Evolutionary conservation across 495 filamentous ascomycete species (phyloP).

Genomic region (Penicillium canescens): DNA sequence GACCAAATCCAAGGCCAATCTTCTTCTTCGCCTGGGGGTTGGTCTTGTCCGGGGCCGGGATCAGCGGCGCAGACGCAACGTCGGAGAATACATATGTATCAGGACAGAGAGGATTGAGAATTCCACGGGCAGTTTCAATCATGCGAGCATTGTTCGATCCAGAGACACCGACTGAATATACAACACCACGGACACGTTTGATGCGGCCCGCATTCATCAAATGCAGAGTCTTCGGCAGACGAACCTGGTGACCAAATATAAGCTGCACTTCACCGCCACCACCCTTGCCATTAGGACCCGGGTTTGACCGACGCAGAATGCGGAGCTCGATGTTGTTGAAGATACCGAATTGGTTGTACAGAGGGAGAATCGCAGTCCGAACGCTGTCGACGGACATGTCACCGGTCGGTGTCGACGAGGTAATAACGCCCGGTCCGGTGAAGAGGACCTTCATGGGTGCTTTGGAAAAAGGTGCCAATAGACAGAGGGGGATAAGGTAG

Average conservation of each 20-base stretch:
- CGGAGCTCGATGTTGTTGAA: constrained; percentile 83
- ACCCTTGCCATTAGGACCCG: constrained; percentile 68
- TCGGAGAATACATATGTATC: constrained; percentile 88
- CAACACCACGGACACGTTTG: constrained; percentile 87
- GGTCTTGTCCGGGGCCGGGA: constrained; percentile 60
- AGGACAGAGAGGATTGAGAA: constrained; percentile 79
- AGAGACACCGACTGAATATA: constrained; percentile 85
- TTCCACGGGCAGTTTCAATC: constrained; percentile 85
- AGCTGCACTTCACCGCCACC: constrained; percentile 92
- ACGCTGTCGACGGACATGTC: constrained; percentile 92
- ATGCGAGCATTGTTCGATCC: constrained; percentile 91
- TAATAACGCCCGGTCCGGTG: constrained; percentile 91
- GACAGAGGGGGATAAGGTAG: constrained; percentile 84
- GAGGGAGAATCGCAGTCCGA: constrained; percentile 86
- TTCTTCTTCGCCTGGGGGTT: constrained; percentile 64
- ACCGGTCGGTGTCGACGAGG: constrained; percentile 72
- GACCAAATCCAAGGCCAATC: constrained; percentile 82
- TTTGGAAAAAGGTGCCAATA: constrained; percentile 93
- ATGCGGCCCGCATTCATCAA: constrained; percentile 81
- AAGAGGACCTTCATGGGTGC: constrained; percentile 83
- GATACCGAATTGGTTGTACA: constrained; percentile 89
- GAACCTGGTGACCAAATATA: constrained; percentile 86
- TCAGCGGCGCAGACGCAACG: constrained; percentile 69
- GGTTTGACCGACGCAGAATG: constrained; percentile 75
- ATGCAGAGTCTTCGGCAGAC: constrained; percentile 92